phyloP scores from a whole-genome alignment of 2,329 filamentous ascomycete species.

The Didymosphaeria variabile region DNA sequence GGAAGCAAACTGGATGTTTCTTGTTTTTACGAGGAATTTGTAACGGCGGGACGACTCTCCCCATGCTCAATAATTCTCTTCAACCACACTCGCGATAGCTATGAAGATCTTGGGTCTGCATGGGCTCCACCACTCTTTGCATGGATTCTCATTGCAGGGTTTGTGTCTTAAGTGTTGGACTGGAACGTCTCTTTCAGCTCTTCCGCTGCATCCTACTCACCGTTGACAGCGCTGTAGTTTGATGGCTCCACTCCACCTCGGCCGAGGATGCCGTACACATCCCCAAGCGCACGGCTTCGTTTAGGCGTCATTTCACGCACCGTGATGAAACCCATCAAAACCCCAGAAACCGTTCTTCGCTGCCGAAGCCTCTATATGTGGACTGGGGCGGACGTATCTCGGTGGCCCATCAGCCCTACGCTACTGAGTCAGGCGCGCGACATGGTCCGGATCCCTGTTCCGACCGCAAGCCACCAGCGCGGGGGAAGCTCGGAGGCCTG shows the following conservation, averaged over 20 bases:
- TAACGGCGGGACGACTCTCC: too few species aligned
- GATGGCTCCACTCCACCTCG: not conserved
- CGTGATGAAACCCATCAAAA: not conserved
- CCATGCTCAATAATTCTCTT: too few species aligned
- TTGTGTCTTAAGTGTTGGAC: too few species aligned
- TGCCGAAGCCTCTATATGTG: not conserved
- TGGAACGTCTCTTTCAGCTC: too few species aligned
- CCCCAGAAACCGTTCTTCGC: not conserved
- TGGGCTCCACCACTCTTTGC: too few species aligned
- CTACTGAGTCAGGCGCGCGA: not conserved
- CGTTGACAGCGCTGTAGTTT: not conserved
- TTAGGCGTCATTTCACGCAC: not conserved
- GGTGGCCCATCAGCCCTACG: not conserved
- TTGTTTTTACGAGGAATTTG: too few species aligned
- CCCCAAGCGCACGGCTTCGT: not conserved
- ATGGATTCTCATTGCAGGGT: too few species aligned
- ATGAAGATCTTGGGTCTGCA: too few species aligned
- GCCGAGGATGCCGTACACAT: not conserved
- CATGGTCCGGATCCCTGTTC: not conserved
- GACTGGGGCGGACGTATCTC: slow-evolving; percentile 15
- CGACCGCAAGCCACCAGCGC: not conserved
- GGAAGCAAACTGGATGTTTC: too few species aligned
- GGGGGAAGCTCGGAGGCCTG: slow-evolving; percentile 5
- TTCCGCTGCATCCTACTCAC: too few species aligned
- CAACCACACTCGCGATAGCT: too few species aligned